Evolutionary conservation across 1,284 basidiomycete genomes (phyloP), one percentile per base, ranked within the genome.

Genomic region (Marasmius tenuissimus): DNA sequence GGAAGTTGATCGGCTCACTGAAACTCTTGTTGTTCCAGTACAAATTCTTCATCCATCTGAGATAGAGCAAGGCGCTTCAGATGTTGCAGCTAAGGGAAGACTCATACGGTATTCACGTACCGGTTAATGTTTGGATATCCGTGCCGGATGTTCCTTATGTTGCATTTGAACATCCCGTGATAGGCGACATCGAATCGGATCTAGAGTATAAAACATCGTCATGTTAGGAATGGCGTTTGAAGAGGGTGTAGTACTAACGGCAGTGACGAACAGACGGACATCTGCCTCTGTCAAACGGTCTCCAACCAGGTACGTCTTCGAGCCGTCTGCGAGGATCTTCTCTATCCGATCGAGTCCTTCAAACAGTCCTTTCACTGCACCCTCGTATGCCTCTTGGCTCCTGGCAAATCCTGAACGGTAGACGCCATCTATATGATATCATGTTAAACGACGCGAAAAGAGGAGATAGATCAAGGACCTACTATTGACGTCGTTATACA

Each of bases 161-260:
- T 97, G 80, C 94, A 97, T 75, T 98, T 98, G 85, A 98, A 98
- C 75, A 95, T 92, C 0, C 88, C 87, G 58, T 91, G 85, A 76
- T 99, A 98, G 37, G 93, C 96, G 0, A 91, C 89, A 71, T 97
- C 94, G 61, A 81, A 87, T 34, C 82, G 82, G 54, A 81, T 76
- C 82, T 86, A 60, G 5, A 49, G 5, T 14, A 45, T 5, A 5
- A 14, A 14, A 14, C 14, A 14, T 18, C 18, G 10, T 18, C 1
- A 10, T n/a, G 48, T 49, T n/a, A 56, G 20, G 8, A 51, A 38
- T 16, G 16, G 18, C 50, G 11, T n/a, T 34, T 12, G 4, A 53
- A 49, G 22, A 10, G 33, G 27, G 4, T 27, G 22, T 27, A 42
- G 12, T 12, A 74, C 92, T 70, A 65, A 97, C 88, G 61, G 96